phyloP scores from a whole-genome alignment of 2,329 filamentous ascomycete genomes.

The Magnaporthiopsis poae region DNA sequence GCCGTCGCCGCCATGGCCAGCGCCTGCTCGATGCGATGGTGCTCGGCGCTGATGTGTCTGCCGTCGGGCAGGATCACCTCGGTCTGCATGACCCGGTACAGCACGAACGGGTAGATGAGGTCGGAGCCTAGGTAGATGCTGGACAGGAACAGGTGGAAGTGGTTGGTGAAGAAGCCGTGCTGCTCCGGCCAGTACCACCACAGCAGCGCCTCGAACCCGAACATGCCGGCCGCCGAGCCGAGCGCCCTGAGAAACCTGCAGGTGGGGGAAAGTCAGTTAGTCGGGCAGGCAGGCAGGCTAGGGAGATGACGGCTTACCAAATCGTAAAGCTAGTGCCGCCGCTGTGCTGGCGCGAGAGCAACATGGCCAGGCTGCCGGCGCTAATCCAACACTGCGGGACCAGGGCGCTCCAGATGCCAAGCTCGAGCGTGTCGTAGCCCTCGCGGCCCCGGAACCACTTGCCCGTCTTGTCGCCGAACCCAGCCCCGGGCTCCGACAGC shows the following conservation, averaged over 20 bases:
- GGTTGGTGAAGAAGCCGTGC: conserved; percentile 35
- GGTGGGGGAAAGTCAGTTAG: neutral
- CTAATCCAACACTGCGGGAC: conserved; percentile 33
- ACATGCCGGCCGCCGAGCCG: conserved; percentile 33
- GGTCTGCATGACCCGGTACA: conserved; percentile 5
- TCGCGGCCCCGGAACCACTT: conserved; percentile 32
- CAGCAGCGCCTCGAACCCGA: conserved; percentile 27
- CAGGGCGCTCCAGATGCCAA: conserved; percentile 39
- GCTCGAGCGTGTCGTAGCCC: conserved; percentile 37
- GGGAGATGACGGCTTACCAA: conserved; percentile 29
- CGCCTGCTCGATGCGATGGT: conserved; percentile 5
- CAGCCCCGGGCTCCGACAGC: conserved; percentile 30
- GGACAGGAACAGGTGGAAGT: conserved; percentile 32
- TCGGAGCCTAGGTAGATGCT: conserved; percentile 32
- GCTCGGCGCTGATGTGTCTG: conserved; percentile 5
- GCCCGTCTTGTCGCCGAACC: conserved; percentile 31
- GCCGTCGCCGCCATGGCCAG: neutral
- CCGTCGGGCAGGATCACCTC: conserved; percentile 7
- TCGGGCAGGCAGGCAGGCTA: no score
- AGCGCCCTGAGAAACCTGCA: conserved; percentile 32
- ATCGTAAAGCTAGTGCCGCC: conserved; percentile 38
- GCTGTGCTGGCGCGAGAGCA: conserved; percentile 36
- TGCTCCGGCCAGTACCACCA: conserved; percentile 44
- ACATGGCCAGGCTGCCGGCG: conserved; percentile 30
- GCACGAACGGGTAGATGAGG: conserved; percentile 31